A percentile compares a stretch with the other conserved stretches of the same genome.
Conservation (phyloP, 2,329 filamentous ascomycete genomes). For the Penicillium italicum region DNA sequence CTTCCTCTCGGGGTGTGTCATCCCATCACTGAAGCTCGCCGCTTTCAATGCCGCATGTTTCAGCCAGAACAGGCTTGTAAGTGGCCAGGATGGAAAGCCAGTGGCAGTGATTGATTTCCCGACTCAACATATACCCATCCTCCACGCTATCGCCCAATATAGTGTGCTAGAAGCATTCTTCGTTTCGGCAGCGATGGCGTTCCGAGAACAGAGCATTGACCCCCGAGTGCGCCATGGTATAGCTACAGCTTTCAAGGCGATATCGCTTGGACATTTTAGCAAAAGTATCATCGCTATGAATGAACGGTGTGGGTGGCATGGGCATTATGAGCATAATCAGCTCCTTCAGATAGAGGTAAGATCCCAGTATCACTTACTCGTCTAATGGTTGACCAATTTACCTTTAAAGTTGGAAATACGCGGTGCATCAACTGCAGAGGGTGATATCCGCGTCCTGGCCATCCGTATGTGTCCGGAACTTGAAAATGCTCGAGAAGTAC, state of each 20-base stretch:
- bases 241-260: conserved; percentile 12
- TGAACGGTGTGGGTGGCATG: conserved; percentile 13
- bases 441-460: conserved; percentile 16
- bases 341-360: conserved; percentile 10
- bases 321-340: conserved; percentile 9
- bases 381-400: background rate
- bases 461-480: conserved; percentile 16
- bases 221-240: conserved; percentile 14
- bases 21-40: background rate
- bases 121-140: background rate
- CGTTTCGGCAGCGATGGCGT: conserved; percentile 29
- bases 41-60: conserved; percentile 1
- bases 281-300: conserved; percentile 11
- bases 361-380: background rate
- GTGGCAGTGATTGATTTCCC: background rate
- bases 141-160: background rate
- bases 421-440: conserved; percentile 15
- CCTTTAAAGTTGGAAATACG: conserved; percentile 3
- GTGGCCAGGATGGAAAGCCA: background rate
- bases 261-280: conserved; percentile 4
- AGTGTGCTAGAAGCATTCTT: background rate
- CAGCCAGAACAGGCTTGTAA: background rate
- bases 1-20: background rate
- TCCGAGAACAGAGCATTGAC: conserved; percentile 22
- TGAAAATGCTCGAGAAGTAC: background rate